These are phyloP conservation scores for Fusarium temperatum DNA, from an alignment of 2,329 filamentous ascomycete species.

Conservation along the genomic window DNA sequence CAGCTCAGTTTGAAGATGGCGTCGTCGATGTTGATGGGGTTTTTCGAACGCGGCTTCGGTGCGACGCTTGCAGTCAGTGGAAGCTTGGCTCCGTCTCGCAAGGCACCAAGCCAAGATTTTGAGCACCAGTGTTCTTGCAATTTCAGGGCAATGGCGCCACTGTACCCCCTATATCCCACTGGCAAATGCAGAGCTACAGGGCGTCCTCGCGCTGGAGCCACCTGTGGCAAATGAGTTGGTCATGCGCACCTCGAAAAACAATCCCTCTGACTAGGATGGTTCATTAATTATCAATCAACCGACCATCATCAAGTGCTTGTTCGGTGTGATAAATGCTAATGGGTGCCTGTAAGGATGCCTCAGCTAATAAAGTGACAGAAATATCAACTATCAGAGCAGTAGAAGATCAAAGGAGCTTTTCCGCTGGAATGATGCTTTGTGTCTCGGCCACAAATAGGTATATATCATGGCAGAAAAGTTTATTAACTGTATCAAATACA, in stretches of 20 bases:
- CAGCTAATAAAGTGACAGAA: not conserved
- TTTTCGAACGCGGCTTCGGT: conserved; percentile 39
- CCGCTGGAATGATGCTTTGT: not conserved
- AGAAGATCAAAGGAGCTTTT: not conserved
- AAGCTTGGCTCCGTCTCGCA: conserved; percentile 12
- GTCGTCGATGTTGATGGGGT: conserved; percentile 41
- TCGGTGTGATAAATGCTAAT: not conserved
- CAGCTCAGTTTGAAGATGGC: conserved; percentile 41
- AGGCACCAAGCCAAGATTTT: conserved; percentile 17
- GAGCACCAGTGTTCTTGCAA: conserved; percentile 1
- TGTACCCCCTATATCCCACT: conserved; percentile 15
- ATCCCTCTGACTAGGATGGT: not conserved
- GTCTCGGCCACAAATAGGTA: not conserved
- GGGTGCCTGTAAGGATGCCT: not conserved
- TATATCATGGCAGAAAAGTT: not conserved
- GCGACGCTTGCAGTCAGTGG: conserved; percentile 36
- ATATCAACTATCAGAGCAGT: not conserved
- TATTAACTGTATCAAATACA: not conserved
- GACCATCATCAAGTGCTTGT: not conserved
- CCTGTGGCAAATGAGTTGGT: not conserved
- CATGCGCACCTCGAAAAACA: not conserved
- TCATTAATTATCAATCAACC: not conserved
- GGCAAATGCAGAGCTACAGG: conserved; percentile 11
- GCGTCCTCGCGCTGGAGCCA: conserved; percentile 10
- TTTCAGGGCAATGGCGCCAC: conserved; percentile 21